Conservation (phyloP, 768 basidiomycete genomes). For the Trametes sanguinea region DNA sequence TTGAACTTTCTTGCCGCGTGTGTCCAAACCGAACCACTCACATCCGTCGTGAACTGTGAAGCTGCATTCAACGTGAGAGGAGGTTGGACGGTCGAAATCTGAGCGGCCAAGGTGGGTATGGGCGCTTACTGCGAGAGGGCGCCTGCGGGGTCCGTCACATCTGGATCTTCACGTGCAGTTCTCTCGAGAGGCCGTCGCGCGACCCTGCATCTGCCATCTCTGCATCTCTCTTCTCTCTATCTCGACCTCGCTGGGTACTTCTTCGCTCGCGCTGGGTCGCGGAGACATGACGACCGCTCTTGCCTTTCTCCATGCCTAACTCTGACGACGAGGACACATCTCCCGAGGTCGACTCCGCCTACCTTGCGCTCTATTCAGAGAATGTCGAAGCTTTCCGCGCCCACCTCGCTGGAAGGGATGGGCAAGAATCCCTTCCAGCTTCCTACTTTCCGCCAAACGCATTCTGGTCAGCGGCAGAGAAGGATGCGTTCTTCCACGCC, state of each 20-base stretch:
- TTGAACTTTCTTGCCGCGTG: too few relatives aligned
- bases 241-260: background rate
- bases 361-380: constrained; percentile 34
- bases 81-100: too few relatives aligned
- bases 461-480: constrained; percentile 71
- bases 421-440: constrained; percentile 38
- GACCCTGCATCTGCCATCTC: background rate
- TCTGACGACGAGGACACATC: constrained; percentile 19
- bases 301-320: constrained; percentile 4
- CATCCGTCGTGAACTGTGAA: too few relatives aligned
- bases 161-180: too few relatives aligned
- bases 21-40: too few relatives aligned
- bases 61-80: too few relatives aligned
- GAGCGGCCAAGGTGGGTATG: too few relatives aligned
- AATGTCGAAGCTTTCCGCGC: constrained; percentile 39
- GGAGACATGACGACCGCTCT: constrained; percentile 12
- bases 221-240: background rate
- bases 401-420: constrained; percentile 40
- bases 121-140: too few relatives aligned
- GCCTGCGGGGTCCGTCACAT: too few relatives aligned
- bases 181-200: background rate
- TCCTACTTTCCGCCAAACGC: constrained; percentile 33
- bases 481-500: constrained; percentile 70
- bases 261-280: constrained; percentile 4
- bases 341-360: constrained; percentile 19